These are phyloP conservation scores for Pseudogymnoascus sp. DNA, from an alignment of 2,329 filamentous ascomycete genomes.

Conservation along the genomic window DNA sequence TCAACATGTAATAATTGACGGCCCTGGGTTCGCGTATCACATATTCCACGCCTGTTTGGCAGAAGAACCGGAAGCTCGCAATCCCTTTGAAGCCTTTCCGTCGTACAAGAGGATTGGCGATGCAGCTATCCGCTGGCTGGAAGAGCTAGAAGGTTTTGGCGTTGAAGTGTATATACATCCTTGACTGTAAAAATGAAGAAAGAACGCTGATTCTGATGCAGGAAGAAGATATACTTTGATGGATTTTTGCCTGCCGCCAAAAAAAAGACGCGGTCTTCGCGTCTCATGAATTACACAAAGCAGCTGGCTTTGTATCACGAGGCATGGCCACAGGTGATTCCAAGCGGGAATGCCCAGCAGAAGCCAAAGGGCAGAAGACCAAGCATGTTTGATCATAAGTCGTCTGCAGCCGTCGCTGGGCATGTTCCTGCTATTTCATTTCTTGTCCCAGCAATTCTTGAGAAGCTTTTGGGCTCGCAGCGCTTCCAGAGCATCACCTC, in stretches of 20 bases:
- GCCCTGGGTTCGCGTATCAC: constrained; percentile 70
- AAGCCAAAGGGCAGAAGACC: constrained; percentile 12
- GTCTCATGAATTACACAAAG: constrained; percentile 22
- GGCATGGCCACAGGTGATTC: constrained; percentile 14
- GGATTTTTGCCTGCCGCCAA: constrained; percentile 60
- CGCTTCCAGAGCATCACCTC: constrained; percentile 38
- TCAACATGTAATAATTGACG: constrained; percentile 57
- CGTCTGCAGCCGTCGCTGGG: constrained; percentile 20
- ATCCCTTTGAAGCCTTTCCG: constrained; percentile 46
- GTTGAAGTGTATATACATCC: constrained; percentile 52
- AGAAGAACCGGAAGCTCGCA: constrained; percentile 31
- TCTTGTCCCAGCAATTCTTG: constrained; percentile 69
- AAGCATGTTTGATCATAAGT: constrained; percentile 20
- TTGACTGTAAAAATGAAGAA: constrained; percentile 11
- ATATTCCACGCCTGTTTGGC: constrained; percentile 53
- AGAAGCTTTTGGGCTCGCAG: constrained; percentile 49
- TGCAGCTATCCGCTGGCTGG: constrained; percentile 55
- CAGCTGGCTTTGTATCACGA: constrained; percentile 22
- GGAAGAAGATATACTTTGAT: constrained; percentile 74
- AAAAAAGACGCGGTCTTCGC: constrained; percentile 21
- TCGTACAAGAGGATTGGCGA: constrained; percentile 57
- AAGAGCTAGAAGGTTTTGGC: constrained; percentile 46
- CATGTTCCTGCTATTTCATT: constrained; percentile 50
- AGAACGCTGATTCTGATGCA: constrained; percentile 29
- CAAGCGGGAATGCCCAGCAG: constrained; percentile 11